phyloP scores from a whole-genome alignment of 164 flowering plant species.

The Magnolia officinalis region DNA sequence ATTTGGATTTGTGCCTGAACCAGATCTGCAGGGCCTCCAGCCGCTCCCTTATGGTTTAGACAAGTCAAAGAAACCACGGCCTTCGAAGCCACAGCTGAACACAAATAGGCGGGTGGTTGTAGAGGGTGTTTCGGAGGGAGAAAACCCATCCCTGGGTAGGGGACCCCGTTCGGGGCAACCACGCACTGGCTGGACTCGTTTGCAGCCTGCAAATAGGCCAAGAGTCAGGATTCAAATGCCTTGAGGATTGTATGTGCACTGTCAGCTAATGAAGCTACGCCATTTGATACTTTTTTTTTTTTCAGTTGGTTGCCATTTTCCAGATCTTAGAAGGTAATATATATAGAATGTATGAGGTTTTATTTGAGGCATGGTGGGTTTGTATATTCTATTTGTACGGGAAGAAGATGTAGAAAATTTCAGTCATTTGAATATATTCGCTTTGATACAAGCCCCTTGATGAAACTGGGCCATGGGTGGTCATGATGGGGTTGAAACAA shows the following conservation, averaged over 20 bases:
- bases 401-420: background rate
- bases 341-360: background rate
- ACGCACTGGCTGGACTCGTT: conserved; percentile 17
- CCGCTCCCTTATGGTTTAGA: conserved; percentile 53
- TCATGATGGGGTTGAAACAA: background rate
- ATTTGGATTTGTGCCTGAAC: conserved; percentile 49
- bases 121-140: conserved; percentile 17
- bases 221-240: conserved; percentile 22
- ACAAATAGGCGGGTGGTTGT: conserved; percentile 15
- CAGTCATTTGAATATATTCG: background rate
- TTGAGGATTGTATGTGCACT: background rate
- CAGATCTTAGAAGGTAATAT: background rate
- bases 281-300: background rate
- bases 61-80: conserved; percentile 20
- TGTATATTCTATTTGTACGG: background rate
- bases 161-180: conserved; percentile 24
- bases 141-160: conserved; percentile 7
- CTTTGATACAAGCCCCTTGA: background rate
- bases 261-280: background rate
- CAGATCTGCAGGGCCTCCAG: conserved; percentile 70
- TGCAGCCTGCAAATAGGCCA: conserved; percentile 24
- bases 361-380: background rate
- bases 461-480: background rate
- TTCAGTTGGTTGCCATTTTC: background rate
- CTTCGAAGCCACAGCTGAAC: conserved; percentile 20